A percentile compares a stretch with the other conserved stretches of the same genome.
Conservation (phyloP, 495 filamentous ascomycete species). For the Evansstolkia leycettana region DNA sequence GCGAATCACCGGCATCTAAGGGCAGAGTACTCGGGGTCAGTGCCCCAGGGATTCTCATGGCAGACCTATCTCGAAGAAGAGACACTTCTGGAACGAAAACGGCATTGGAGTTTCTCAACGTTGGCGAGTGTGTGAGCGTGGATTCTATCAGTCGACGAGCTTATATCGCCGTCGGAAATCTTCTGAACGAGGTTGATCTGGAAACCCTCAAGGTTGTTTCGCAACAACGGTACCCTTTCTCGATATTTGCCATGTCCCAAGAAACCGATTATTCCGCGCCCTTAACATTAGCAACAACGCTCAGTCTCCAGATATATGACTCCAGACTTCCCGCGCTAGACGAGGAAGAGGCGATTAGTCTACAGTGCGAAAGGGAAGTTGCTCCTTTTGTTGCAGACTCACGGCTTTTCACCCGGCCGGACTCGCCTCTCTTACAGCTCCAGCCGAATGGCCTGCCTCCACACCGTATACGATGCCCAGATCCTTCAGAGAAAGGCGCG, state of each 20-base stretch:
- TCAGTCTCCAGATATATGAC: constrained; percentile 78
- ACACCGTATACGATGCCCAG: constrained; percentile 31
- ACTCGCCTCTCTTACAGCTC: constrained; percentile 27
- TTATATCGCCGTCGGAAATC: constrained; percentile 64
- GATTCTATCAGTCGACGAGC: constrained; percentile 58
- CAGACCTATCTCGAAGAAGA: constrained; percentile 27
- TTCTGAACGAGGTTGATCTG: constrained; percentile 76
- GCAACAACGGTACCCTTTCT: constrained; percentile 65
- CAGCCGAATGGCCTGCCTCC: constrained; percentile 28
- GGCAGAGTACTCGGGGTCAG: constrained; percentile 57
- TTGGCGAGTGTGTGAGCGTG: constrained; percentile 74
- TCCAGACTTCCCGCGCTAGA: constrained; percentile 39
- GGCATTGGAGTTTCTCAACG: constrained; percentile 48
- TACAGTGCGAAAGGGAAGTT: constrained; percentile 26
- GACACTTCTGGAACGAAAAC: constrained; percentile 29
- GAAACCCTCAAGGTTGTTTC: constrained; percentile 59
- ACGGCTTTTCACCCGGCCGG: constrained; percentile 22
- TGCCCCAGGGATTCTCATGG: constrained; percentile 48
- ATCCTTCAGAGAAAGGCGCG: constrained; percentile 23
- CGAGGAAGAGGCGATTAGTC: constrained; percentile 29
- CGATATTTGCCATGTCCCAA: constrained; percentile 73
- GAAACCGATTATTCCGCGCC: constrained; percentile 56
- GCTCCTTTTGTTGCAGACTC: constrained; percentile 16
- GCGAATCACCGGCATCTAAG: constrained; percentile 26
- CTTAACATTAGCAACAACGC: constrained; percentile 73